Base-by-base conservation (phyloP, 2,329 filamentous ascomycete genomes). In the Fusarium sp. region DNA sequence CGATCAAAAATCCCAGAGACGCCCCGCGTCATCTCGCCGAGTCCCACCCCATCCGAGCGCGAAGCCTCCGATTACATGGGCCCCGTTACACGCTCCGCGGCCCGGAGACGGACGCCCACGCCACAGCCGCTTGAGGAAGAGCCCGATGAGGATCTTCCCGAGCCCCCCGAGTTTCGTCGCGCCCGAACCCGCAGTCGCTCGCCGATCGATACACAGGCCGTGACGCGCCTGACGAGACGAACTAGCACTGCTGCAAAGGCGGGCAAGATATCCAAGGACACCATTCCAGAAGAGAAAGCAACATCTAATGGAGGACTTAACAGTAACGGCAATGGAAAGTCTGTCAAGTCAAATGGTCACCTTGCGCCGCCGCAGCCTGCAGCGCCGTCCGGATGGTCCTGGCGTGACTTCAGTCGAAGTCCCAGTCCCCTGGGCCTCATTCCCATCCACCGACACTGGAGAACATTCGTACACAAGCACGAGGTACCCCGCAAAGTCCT, bases 401-500 rank as follows among this genome's bases (percentile, higher is more conserved):
- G 93, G 92, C 88, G 92, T 63, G 92, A 95, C 76, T 87, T 97
- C 77, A 97, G 93, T 74, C 88, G 96, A 66, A 97, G 93, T 72
- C 96, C 96, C 4, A 97, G 93, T 73, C 96, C 96, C 11, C 85
- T 98, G 6, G 96, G 96, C 11, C 85, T 98, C 47, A 99, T 99
- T 63, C 96, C 96, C 4, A 95, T 99, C 73, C 96, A 99, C 79
- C 86, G 92, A 63, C 91, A 96, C 76, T 99, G 96, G 87, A 88
- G 93, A 72, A 91, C 87, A 27, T 94, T 99, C 76, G 92, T 97
- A 66, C 96, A 99, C 85, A 94, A 93, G 74, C 95, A 99, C 80
- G 96, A 99, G 81, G 94, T 99, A 52, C 96, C 96, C 11, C 91
- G 96, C 73, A 99, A 99, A 80, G 83, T 90, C 39, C 85, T 99